A percentile compares a stretch with the other conserved stretches of the same genome.
Evolutionary conservation across 2,329 filamentous ascomycete species (phyloP).

Genomic region (Colletotrichum magnum): DNA sequence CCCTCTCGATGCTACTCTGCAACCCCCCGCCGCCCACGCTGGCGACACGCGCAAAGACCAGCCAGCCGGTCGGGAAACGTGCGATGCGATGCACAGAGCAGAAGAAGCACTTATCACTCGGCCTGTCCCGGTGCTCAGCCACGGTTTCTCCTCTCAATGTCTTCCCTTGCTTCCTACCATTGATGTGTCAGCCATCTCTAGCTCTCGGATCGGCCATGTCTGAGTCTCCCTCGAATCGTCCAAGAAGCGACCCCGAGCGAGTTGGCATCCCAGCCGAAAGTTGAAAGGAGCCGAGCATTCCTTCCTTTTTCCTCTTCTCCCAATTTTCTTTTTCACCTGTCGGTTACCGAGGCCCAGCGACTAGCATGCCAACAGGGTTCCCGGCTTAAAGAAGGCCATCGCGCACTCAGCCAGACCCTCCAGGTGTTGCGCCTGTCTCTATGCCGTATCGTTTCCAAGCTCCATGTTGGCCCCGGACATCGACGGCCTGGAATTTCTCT

Average conservation of each 20-base stretch:
- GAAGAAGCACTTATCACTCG: slow-evolving; percentile 15
- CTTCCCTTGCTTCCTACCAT: slow-evolving; percentile 32
- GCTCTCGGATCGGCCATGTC: slow-evolving; percentile 20
- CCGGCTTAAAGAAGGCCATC: slow-evolving; percentile 3
- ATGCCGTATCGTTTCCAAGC: background rate
- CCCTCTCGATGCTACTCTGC: background rate
- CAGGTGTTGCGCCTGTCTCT: background rate
- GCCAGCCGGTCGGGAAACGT: background rate
- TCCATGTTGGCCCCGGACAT: background rate
- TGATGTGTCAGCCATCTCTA: slow-evolving; percentile 18
- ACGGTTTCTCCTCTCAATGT: background rate
- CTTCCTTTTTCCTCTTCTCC: slow-evolving; percentile 12
- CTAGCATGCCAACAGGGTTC: slow-evolving; percentile 9
- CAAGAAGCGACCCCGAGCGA: background rate
- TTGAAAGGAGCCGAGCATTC: background rate
- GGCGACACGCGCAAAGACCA: background rate
- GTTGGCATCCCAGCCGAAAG: background rate
- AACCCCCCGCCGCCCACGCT: background rate
- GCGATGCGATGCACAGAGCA: background rate
- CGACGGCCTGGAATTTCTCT: no score
- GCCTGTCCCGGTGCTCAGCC: slow-evolving; percentile 6
- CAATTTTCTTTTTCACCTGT: background rate
- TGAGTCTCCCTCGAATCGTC: slow-evolving; percentile 21
- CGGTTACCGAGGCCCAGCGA: slow-evolving; percentile 14
- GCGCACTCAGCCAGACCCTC: background rate